phyloP scores from a whole-genome alignment of 1,284 basidiomycete species.

The Fomes fomentarius region DNA sequence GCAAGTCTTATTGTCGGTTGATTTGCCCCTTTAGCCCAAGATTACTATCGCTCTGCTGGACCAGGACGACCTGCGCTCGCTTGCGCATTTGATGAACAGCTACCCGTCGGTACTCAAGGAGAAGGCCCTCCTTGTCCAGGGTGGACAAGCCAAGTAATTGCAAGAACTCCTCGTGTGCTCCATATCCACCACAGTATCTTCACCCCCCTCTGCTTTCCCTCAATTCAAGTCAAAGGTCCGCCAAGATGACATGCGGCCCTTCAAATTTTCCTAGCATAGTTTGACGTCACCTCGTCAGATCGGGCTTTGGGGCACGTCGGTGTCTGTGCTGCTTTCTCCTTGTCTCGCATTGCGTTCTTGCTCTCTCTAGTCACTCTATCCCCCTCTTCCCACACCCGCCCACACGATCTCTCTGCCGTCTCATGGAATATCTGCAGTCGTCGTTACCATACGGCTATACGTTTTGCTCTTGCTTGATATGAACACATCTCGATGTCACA shows the following conservation, averaged over 20 bases:
- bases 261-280: no score
- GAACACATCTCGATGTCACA: not conserved
- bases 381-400: not conserved
- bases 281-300: no score
- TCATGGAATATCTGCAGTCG: constrained; percentile 12
- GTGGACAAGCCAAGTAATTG: constrained; percentile 34
- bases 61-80: constrained; percentile 79
- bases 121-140: constrained; percentile 55
- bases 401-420: constrained; percentile 1
- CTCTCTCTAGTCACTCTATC: not conserved
- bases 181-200: constrained; percentile 7
- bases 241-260: no score
- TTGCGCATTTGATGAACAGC: constrained; percentile 87
- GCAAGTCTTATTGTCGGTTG: not conserved
- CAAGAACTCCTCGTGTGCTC: not conserved
- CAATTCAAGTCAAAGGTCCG: no score
- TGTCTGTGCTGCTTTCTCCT: not conserved
- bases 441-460: not conserved
- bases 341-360: not conserved
- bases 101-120: constrained; percentile 83
- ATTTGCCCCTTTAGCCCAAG: constrained; percentile 57
- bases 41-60: constrained; percentile 83
- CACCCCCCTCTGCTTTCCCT: constrained; percentile 1
- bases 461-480: constrained; percentile 1
- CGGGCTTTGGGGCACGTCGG: no score